Conservation (phyloP, 2,329 filamentous ascomycete genomes). For the Colletotrichum tropicicola region DNA sequence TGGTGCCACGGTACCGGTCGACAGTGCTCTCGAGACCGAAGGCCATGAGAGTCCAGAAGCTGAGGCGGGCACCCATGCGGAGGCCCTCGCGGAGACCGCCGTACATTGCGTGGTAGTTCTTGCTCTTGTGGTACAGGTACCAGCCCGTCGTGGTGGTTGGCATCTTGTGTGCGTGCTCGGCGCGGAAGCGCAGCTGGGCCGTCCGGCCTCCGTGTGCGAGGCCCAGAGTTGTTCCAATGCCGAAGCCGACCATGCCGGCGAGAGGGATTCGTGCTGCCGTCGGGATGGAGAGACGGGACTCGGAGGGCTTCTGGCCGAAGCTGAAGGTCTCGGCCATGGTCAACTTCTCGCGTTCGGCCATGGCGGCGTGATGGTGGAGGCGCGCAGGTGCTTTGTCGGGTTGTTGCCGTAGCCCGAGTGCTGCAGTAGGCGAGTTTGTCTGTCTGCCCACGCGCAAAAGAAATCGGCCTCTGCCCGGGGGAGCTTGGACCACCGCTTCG, state of each 20-base stretch:
- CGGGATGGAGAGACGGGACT: constrained; percentile 68
- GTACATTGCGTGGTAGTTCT: constrained; percentile 88
- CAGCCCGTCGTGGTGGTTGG: constrained; percentile 85
- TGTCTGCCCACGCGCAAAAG: neutral
- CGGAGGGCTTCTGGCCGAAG: constrained; percentile 40
- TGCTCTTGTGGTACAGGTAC: constrained; percentile 99
- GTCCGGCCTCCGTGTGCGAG: constrained; percentile 76
- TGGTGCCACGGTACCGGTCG: constrained; percentile 73
- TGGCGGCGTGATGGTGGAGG: neutral
- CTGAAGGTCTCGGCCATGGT: constrained; percentile 32
- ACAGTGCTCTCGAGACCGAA: constrained; percentile 87
- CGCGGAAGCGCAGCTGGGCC: constrained; percentile 85
- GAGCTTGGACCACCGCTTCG: constrained; percentile 16
- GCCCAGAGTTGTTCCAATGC: constrained; percentile 76
- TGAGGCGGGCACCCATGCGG: constrained; percentile 76
- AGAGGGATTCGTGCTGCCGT: constrained; percentile 72
- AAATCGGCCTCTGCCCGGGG: neutral
- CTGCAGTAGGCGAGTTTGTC: too few species aligned
- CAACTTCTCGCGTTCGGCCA: constrained; percentile 10
- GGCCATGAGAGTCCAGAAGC: constrained; percentile 78
- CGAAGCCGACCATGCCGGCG: constrained; percentile 69
- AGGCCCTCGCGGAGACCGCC: constrained; percentile 82
- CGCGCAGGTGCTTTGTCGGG: too few species aligned
- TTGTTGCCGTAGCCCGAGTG: too few species aligned
- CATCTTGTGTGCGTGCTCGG: constrained; percentile 95